Evolutionary conservation across 2,329 filamentous ascomycete genomes (phyloP).

Genomic region (Botrytis hyacinthi): DNA sequence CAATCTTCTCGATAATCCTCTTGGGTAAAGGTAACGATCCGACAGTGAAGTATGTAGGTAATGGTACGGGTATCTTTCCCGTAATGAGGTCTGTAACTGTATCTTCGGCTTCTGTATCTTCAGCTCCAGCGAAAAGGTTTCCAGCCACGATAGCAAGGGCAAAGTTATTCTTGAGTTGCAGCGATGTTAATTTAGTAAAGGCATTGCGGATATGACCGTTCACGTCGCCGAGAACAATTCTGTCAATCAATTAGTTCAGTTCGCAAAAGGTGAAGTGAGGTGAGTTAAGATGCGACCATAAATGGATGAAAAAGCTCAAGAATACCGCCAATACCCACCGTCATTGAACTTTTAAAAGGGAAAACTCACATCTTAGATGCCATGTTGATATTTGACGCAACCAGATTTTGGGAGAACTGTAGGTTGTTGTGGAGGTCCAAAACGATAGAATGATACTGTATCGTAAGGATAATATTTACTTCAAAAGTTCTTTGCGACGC

Average conservation of each 20-base stretch:
- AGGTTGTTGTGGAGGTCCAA: not conserved
- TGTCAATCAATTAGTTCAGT: conserved; percentile 27
- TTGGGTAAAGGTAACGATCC: conserved; percentile 70
- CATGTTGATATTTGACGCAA: not conserved
- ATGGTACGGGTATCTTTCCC: conserved; percentile 69
- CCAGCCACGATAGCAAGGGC: conserved; percentile 80
- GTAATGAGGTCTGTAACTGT: conserved; percentile 62
- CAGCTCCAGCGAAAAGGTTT: conserved; percentile 74
- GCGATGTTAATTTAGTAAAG: conserved; percentile 74
- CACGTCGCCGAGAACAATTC: conserved; percentile 70
- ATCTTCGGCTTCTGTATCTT: conserved; percentile 58
- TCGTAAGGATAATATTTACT: not conserved
- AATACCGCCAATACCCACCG: not conserved
- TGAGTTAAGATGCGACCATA: not conserved
- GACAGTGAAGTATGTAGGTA: conserved; percentile 89
- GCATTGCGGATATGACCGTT: conserved; percentile 74
- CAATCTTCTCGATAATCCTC: conserved; percentile 68
- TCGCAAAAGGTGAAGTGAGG: not conserved
- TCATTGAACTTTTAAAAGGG: not conserved
- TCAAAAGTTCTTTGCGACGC: conserved; percentile 15
- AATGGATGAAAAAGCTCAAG: not conserved
- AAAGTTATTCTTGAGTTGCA: conserved; percentile 88
- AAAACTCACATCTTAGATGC: conserved; percentile 24
- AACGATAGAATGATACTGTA: not conserved
- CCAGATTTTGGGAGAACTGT: not conserved